Conservation (phyloP, 768 basidiomycete genomes). For the Russula sp. region DNA sequence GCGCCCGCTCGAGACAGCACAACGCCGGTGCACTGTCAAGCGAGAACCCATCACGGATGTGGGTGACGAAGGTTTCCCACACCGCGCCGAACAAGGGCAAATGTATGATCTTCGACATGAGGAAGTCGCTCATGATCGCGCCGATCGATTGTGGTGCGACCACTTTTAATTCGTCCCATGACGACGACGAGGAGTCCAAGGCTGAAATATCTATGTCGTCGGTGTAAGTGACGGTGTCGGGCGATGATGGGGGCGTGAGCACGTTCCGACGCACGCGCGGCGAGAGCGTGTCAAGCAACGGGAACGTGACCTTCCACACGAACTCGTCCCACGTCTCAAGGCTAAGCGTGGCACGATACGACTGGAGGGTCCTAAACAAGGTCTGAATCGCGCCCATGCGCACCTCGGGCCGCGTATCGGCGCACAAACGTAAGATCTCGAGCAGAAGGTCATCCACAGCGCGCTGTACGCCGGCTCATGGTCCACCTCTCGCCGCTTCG, state of each 20-base stretch:
- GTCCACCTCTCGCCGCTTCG: slow-evolving; percentile 64
- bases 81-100: slow-evolving; percentile 66
- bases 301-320: slow-evolving; percentile 88
- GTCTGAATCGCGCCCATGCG: slow-evolving; percentile 94
- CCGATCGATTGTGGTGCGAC: slow-evolving; percentile 83
- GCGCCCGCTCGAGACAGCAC: slow-evolving; percentile 75
- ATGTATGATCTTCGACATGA: slow-evolving; percentile 67
- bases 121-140: slow-evolving; percentile 77
- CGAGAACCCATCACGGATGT: slow-evolving; percentile 66
- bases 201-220: neutral
- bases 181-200: slow-evolving; percentile 39
- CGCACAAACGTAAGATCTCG: slow-evolving; percentile 79
- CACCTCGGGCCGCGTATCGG: slow-evolving; percentile 81
- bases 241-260: slow-evolving; percentile 18
- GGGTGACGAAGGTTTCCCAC: slow-evolving; percentile 71
- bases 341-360: slow-evolving; percentile 86
- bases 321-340: slow-evolving; percentile 85
- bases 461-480: slow-evolving; percentile 71
- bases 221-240: slow-evolving; percentile 20
- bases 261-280: slow-evolving; percentile 47
- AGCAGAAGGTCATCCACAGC: slow-evolving; percentile 88
- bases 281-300: slow-evolving; percentile 71
- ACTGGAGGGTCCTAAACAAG: slow-evolving; percentile 86
- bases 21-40: slow-evolving; percentile 75
- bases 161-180: slow-evolving; percentile 87